These are phyloP conservation scores for Malus sieversii DNA, from an alignment of 306 rosid genomes.

Conservation along the genomic window DNA sequence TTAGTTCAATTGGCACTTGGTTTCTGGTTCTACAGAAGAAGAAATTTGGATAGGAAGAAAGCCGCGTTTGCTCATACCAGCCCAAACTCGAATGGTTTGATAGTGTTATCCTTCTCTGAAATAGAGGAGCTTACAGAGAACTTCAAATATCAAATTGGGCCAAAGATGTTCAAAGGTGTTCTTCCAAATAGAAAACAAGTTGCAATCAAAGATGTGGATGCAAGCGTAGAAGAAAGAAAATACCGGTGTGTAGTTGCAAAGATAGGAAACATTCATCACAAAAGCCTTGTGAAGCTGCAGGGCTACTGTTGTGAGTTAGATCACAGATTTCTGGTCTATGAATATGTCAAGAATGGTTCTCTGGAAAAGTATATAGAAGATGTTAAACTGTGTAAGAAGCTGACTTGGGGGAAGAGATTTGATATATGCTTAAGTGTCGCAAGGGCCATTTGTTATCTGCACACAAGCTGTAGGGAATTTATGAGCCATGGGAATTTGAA, in stretches of 20 bases:
- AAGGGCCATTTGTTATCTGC: conserved; percentile 62
- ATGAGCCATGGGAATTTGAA: conserved; percentile 63
- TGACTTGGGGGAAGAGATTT: conserved; percentile 63
- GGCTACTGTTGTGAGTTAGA: conserved; percentile 70
- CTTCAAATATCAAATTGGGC: conserved; percentile 51
- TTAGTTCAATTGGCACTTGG: conserved; percentile 50
- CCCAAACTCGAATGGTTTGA: conserved; percentile 43
- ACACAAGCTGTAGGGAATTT: conserved; percentile 72
- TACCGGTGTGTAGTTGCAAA: conserved; percentile 48
- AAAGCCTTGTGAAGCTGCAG: conserved; percentile 63
- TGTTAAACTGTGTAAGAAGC: conserved; percentile 45
- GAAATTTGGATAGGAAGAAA: conserved; percentile 21
- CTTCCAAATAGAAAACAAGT: conserved; percentile 37
- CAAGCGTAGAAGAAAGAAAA: conserved; percentile 54
- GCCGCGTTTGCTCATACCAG: conserved; percentile 26
- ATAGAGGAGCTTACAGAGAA: conserved; percentile 50
- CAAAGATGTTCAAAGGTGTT: conserved; percentile 52
- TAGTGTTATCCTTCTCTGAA: conserved; percentile 48
- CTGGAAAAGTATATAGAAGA: conserved; percentile 42
- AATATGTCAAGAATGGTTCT: conserved; percentile 55
- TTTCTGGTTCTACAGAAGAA: conserved; percentile 44
- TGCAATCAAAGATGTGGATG: conserved; percentile 46
- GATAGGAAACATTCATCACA: conserved; percentile 67
- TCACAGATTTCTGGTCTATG: conserved; percentile 51
- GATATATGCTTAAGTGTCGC: conserved; percentile 66